phyloP scores from a whole-genome alignment of 805 yeast genomes.

The Saturnispora quitensis region DNA sequence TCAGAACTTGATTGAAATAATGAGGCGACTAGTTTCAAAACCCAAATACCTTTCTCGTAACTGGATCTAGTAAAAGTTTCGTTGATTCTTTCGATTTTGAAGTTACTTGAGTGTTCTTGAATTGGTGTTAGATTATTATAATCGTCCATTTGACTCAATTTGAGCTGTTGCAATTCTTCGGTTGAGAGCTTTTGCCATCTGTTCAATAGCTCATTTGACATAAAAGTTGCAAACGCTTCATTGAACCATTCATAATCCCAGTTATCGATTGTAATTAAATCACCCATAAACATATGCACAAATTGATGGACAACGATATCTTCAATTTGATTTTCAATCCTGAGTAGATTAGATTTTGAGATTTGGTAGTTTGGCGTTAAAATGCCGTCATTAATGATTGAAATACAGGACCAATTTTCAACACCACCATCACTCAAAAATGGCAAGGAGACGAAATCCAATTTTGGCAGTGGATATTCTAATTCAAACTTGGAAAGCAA shows the following conservation, averaged over 20 bases:
- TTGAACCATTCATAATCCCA: slow-evolving; percentile 69
- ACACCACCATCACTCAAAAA: slow-evolving; percentile 69
- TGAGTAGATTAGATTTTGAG: slow-evolving; percentile 12
- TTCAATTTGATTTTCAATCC: slow-evolving; percentile 27
- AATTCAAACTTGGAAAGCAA: slow-evolving; percentile 36
- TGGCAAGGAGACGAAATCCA: slow-evolving; percentile 63
- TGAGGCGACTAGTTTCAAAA: slow-evolving; percentile 44
- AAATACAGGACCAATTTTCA: slow-evolving; percentile 70
- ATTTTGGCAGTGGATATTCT: slow-evolving; percentile 49
- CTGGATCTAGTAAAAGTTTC: slow-evolving; percentile 41
- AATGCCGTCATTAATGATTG: slow-evolving; percentile 45
- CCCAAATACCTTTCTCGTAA: slow-evolving; percentile 52
- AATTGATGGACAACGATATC: slow-evolving; percentile 64
- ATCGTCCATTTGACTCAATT: slow-evolving; percentile 24
- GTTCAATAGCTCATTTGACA: slow-evolving; percentile 37
- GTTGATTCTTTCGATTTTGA: slow-evolving; percentile 30
- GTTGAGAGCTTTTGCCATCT: slow-evolving; percentile 28
- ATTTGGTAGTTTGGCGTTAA: slow-evolving; percentile 28
- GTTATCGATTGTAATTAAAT: slow-evolving; percentile 53
- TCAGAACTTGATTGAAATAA: slow-evolving; percentile 29
- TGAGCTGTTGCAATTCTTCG: slow-evolving; percentile 21
- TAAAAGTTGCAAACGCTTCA: slow-evolving; percentile 71
- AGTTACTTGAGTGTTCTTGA: slow-evolving; percentile 25
- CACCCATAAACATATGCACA: slow-evolving; percentile 77
- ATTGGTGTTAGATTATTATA: slow-evolving; percentile 30